Evolutionary conservation across 2,329 filamentous ascomycete genomes (phyloP).

Genomic region (Sarocladium kiliense): DNA sequence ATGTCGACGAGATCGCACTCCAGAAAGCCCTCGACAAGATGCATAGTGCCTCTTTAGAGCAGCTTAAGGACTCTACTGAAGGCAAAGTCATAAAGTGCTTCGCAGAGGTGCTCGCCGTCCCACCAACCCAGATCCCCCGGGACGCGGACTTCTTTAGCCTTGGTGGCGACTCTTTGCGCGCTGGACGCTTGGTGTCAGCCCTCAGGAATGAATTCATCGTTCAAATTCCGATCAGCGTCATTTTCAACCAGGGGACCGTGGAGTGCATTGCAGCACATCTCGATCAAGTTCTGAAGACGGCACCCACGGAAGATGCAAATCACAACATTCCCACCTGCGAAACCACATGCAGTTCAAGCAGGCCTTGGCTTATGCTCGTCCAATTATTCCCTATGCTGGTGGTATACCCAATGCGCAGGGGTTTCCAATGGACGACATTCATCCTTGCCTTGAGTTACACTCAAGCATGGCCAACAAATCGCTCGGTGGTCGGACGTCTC

Average conservation of each 20-base stretch:
- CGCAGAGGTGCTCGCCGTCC: constrained; percentile 36
- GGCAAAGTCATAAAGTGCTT: constrained; percentile 38
- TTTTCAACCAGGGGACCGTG: constrained; percentile 45
- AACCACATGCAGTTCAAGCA: constrained; percentile 42
- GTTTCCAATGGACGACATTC: constrained; percentile 48
- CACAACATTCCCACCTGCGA: constrained; percentile 27
- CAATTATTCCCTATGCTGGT: constrained; percentile 46
- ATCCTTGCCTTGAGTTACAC: constrained; percentile 39
- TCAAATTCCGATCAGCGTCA: constrained; percentile 42
- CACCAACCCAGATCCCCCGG: constrained; percentile 29
- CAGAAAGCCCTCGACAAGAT: constrained; percentile 24
- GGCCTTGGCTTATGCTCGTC: constrained; percentile 39
- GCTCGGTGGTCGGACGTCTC: constrained; percentile 37
- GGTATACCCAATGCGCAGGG: constrained; percentile 45
- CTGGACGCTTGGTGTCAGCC: constrained; percentile 45
- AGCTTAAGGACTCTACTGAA: constrained; percentile 23
- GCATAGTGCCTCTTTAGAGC: constrained; percentile 16
- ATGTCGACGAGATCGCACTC: constrained; percentile 29
- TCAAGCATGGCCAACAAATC: constrained; percentile 32
- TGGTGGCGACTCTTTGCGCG: constrained; percentile 49
- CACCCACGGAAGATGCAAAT: constrained; percentile 3
- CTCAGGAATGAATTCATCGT: constrained; percentile 45
- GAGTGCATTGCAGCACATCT: constrained; percentile 32
- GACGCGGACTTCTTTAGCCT: constrained; percentile 46
- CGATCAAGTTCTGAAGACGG: constrained; percentile 22